phyloP scores from a whole-genome alignment of 345 rosid genomes.

The Salix brachista region DNA sequence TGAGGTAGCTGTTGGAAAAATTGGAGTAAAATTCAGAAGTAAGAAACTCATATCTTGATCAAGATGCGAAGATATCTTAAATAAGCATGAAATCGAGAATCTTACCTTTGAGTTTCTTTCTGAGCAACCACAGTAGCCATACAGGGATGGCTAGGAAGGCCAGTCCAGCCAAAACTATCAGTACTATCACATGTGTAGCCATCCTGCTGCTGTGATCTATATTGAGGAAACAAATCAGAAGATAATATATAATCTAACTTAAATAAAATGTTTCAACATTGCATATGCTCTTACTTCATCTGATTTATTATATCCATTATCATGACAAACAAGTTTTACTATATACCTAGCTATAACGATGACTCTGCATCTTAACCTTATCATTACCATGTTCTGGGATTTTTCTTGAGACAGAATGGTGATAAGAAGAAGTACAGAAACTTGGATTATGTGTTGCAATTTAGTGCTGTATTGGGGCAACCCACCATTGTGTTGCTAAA shows the following conservation, averaged over 20 bases:
- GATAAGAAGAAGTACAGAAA: too few species aligned
- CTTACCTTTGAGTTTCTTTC: slow-evolving; percentile 43
- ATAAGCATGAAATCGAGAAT: not conserved
- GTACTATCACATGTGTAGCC: slow-evolving; percentile 36
- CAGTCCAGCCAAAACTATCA: slow-evolving; percentile 36
- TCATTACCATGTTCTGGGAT: too few species aligned
- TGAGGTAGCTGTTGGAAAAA: slow-evolving; percentile 23
- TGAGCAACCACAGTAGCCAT: slow-evolving; percentile 47
- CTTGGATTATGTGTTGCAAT: too few species aligned
- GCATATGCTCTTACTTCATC: too few species aligned
- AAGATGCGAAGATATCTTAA: not conserved
- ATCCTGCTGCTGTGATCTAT: slow-evolving; percentile 34
- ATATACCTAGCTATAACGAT: too few species aligned
- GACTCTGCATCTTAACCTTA: too few species aligned
- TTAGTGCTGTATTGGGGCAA: too few species aligned
- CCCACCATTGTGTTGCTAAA: too few species aligned
- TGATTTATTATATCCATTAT: too few species aligned
- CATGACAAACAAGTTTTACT: too few species aligned
- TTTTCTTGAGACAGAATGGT: too few species aligned
- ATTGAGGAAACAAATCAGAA: slow-evolving; percentile 3
- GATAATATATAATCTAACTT: not conserved
- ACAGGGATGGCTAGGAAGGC: slow-evolving; percentile 26
- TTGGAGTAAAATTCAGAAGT: not conserved
- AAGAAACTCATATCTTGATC: not conserved
- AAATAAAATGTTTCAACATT: too few species aligned